Evolutionary conservation across 305 asterid genomes (phyloP), one percentile per base, ranked within the genome.

Genomic region (Caryopteris hybrid): DNA sequence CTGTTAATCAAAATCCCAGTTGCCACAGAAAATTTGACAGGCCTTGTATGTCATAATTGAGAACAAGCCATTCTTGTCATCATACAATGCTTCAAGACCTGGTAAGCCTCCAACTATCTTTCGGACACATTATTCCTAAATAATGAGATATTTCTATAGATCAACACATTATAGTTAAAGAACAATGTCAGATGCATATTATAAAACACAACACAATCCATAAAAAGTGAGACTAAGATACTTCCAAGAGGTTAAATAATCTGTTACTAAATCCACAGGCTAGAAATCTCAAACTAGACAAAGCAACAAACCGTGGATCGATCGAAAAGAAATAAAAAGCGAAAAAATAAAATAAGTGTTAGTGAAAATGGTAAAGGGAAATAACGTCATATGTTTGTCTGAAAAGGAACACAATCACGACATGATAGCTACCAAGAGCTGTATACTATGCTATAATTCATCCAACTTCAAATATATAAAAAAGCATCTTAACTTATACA

Each of bases 31-130:
- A n/a, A n/a, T n/a, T n/a, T n/a, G n/a, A n/a, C n/a, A n/a, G n/a
- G n/a, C n/a, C n/a, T n/a, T n/a, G n/a, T n/a, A n/a, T n/a, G n/a
- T n/a, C n/a, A n/a, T n/a, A n/a, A n/a, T n/a, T n/a, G n/a, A n/a
- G n/a, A n/a, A n/a, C n/a, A n/a, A n/a, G n/a, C n/a, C n/a, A n/a
- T n/a, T n/a, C n/a, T n/a, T n/a, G n/a, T n/a, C n/a, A n/a, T n/a
- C n/a, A n/a, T n/a, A n/a, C 64, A 94, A 65, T 57, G 92, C 80
- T 66, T 94, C 99, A 41, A 87, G 85, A 75, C 97, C 97, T 16
- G 99, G 99, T 50, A 94, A 78, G 57, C 99, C 97, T 18, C 99
- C 97, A 73, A 91, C 99, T 79, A 78, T 88, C 76, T 94, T 94
- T 90, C 99, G 46, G 61, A 66, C 57, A 64, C 21, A 31, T 16